Conservation (phyloP, 2,329 filamentous ascomycete species). For the Diplodia corticola region DNA sequence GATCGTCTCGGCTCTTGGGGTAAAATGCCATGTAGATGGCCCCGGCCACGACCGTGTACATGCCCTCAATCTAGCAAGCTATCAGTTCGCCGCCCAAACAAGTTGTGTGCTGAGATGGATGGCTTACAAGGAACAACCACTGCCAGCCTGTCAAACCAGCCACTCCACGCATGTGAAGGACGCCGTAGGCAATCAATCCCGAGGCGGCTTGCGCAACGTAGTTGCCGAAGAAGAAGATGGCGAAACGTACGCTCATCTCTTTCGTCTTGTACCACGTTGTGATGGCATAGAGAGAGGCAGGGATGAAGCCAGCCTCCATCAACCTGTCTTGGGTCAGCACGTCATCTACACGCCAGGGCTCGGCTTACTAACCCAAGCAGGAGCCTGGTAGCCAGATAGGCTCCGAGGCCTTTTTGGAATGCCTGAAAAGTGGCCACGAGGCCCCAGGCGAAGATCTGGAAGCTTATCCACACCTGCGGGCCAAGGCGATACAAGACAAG, state of each 20-base stretch:
- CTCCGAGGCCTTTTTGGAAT: slow-evolving; percentile 40
- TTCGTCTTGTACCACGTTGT: slow-evolving; percentile 60
- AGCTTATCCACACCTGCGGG: slow-evolving; percentile 42
- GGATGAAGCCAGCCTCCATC: slow-evolving; percentile 49
- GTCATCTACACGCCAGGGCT: background rate
- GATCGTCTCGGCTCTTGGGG: slow-evolving; percentile 32
- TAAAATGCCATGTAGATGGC: slow-evolving; percentile 36
- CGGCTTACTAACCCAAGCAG: slow-evolving; percentile 37
- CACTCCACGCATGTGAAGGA: slow-evolving; percentile 61
- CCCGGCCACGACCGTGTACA: slow-evolving; percentile 37
- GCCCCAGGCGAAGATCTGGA: slow-evolving; percentile 42
- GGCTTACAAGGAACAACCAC: slow-evolving; percentile 43
- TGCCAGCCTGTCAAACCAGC: slow-evolving; percentile 45
- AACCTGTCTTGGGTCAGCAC: background rate
- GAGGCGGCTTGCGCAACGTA: slow-evolving; percentile 62
- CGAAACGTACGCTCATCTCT: slow-evolving; percentile 59
- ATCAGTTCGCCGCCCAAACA: slow-evolving; percentile 27
- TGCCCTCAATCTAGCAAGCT: slow-evolving; percentile 29
- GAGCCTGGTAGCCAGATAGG: slow-evolving; percentile 42
- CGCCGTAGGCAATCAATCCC: slow-evolving; percentile 59
- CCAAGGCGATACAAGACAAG: slow-evolving; percentile 36
- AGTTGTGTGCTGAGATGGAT: slow-evolving; percentile 23
- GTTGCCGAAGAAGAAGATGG: slow-evolving; percentile 61
- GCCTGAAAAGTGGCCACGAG: slow-evolving; percentile 45
- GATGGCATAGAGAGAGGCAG: slow-evolving; percentile 50